Base-by-base conservation (phyloP, 257 asterid genomes). In the Ophiorrhiza pumila region DNA sequence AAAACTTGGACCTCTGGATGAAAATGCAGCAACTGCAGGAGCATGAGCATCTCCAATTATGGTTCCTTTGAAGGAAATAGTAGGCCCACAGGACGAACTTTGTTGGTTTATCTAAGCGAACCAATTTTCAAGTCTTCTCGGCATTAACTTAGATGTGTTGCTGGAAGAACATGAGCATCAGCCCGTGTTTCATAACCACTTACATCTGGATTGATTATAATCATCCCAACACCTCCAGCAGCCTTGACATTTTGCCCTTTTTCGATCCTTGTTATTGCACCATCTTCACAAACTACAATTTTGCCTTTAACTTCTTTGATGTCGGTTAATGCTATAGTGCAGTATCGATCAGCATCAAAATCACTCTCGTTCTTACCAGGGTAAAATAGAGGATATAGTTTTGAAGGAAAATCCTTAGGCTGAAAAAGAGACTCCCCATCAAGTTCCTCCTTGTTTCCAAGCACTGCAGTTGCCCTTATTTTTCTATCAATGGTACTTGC, bases 211-310 rank as follows among this genome's bases (percentile, higher is more conserved):
- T 64, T 73, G 23, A 64, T 29, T 3, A 73, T 10, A 1, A 73
- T 73, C 77, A 73, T 63, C 27, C 71, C 77, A 17, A 42, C 71
- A 25, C 71, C 77, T 2, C 71, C 77, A 3, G 71, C 71, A 35
- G 46, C 55, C 50, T 37, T 64, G 35, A 73, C 71, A 17, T 65
- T 55, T 3, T 1, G 8, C 22, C 77, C 71, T 42, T 73, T 64
- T 9, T n/a, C 2, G 8, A 22, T 7, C n/a, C n/a, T n/a, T n/a
- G n/a, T n/a, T n/a, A n/a, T n/a, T n/a, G n/a, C n/a, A n/a, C n/a
- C n/a, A n/a, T n/a, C n/a, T n/a, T 60, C 45, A 25, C 77, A 73
- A 7, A 73, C 23, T 23, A 65, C 71, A 39, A 73, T 73, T 64
- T 73, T 64, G 7, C 68, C 63, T n/a, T 52, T 73, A 25, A 55